Evolutionary conservation across 768 basidiomycete genomes (phyloP), one percentile per base, ranked within the genome.

Genomic region (Fomitopsis serialis): DNA sequence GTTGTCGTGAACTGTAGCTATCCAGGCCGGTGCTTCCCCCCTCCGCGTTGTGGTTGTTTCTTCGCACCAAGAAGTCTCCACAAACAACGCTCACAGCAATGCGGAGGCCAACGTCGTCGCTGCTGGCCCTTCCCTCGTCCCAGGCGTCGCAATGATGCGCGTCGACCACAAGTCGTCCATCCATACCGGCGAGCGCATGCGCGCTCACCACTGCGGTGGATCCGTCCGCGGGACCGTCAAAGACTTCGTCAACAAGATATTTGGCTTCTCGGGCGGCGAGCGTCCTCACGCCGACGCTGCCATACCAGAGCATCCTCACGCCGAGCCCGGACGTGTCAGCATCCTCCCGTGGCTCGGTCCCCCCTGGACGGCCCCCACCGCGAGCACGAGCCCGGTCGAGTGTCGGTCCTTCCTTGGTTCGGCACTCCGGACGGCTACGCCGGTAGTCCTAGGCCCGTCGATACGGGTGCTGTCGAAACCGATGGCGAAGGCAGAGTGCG

Each of bases 241-340:
- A 51, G 69, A 74, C 54, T 54, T 84, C 37, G 76, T 80, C 48
- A 82, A 84, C 57, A 59, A 72, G 24, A 74, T 89, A 72, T 72
- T 80, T 42, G 68, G 78, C 54, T 74, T 75, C 1, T 67, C 88
- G 35, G 84, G 84, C 19, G 62, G 84, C 21, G 52, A n/a, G 13
- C 45, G 27, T 10, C n/a, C 21, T 25, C 42, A 43, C 44, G 57
- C n/a, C 48, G 22, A 45, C 47, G 42, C 23, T 42, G 23, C 52
- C 23, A 21, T 36, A 11, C 35, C 53, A 22, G 42, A 47, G 29
- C 54, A 37, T 27, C n/a, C 44, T 47, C 27, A 43, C 34, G 23
- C 55, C 29, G 56, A 58, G 45, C 45, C 55, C 13, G 49, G 50
- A 32, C 42, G 54, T 19, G 42, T 50, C 5, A 37, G 53, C 22